A percentile compares a stretch with the other conserved stretches of the same genome.
These are phyloP conservation scores for Xylaria longipes DNA, from an alignment of 495 filamentous ascomycete species.

Conservation along the genomic window DNA sequence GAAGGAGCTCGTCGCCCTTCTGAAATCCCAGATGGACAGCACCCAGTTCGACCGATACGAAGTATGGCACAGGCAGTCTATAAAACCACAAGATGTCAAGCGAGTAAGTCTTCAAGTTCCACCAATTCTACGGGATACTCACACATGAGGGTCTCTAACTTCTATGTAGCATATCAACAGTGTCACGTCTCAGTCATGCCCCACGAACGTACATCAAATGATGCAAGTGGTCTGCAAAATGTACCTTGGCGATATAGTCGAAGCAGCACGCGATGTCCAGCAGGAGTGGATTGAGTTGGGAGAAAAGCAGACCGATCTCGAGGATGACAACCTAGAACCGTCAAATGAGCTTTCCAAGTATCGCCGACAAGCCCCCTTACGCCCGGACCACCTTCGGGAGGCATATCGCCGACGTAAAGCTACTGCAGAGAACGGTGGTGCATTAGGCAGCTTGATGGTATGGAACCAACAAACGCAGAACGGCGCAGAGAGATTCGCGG, in stretches of 20 bases:
- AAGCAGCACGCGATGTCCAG: constrained; percentile 79
- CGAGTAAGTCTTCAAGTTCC: constrained; percentile 47
- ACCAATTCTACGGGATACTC: neutral
- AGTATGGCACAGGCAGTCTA: constrained; percentile 71
- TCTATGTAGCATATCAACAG: constrained; percentile 74
- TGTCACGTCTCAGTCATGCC: constrained; percentile 86
- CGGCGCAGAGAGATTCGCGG: constrained; percentile 65
- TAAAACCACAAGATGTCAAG: constrained; percentile 58
- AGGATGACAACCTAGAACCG: constrained; percentile 38
- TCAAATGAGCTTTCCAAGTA: constrained; percentile 42
- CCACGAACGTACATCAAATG: constrained; percentile 75
- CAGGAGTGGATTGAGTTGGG: constrained; percentile 71
- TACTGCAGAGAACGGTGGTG: constrained; percentile 68
- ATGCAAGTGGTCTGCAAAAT: constrained; percentile 84
- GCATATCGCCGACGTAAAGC: constrained; percentile 75
- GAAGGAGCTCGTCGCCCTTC: constrained; percentile 62
- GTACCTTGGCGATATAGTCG: constrained; percentile 83
- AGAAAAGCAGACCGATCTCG: constrained; percentile 55
- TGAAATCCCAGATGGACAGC: constrained; percentile 71
- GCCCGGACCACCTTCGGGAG: constrained; percentile 83
- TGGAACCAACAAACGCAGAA: constrained; percentile 66
- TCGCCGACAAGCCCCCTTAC: constrained; percentile 68
- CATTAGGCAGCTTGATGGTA: constrained; percentile 73
- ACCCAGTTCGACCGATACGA: constrained; percentile 77
- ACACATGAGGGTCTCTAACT: constrained; percentile 33